Base-by-base conservation (phyloP, 2,329 filamentous ascomycete genomes). In the Fusarium palustre region DNA sequence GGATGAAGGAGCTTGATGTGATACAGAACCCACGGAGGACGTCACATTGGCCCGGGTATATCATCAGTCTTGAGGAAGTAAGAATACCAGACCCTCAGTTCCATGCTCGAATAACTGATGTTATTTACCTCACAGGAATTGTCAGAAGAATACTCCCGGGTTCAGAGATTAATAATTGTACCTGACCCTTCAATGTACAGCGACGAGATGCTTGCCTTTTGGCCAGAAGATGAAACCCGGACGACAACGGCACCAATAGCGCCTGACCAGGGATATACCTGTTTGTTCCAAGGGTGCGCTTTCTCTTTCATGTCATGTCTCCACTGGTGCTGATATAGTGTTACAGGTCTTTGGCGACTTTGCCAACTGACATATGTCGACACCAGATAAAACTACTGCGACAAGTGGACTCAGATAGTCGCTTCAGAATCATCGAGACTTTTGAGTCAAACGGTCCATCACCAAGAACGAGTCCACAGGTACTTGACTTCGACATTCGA, bases 221-320 rank as follows among this genome's bases (percentile, higher is more conserved):
- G 41, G 41, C 41, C 41, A 28, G 41, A 43, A 13, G 41, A 43
- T 22, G 41, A 43, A 28, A 24, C 41, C 1, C 41, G 8, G 16
- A n/a, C 41, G 24, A 6, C 8, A 4, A 10, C 1, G 41, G 41
- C 5, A 25, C 24, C 22, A 2, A 5, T 7, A 43, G 24, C 9
- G 9, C 24, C 41, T 3, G 7, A 1, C 2, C 4, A 4, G 0
- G 16, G 6, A 25, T 8, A 28, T 7, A 25, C 5, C 6, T 43
- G 41, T n/a, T 13, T 43, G 4, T 43, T 43, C 16, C 41, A n/a
- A 43, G 7, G 10, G 24, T 28, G 8, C 3, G 41, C 10, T 11
- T 7, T n/a, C 13, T 20, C 16, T n/a, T 12, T 43, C 5, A 11
- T 13, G 0, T n/a, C 4, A 2, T 28, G 16, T 43, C 3, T 9